Base-by-base conservation (phyloP, 1,284 basidiomycete species). In the Cutaneotrichosporon arboriforme region DNA sequence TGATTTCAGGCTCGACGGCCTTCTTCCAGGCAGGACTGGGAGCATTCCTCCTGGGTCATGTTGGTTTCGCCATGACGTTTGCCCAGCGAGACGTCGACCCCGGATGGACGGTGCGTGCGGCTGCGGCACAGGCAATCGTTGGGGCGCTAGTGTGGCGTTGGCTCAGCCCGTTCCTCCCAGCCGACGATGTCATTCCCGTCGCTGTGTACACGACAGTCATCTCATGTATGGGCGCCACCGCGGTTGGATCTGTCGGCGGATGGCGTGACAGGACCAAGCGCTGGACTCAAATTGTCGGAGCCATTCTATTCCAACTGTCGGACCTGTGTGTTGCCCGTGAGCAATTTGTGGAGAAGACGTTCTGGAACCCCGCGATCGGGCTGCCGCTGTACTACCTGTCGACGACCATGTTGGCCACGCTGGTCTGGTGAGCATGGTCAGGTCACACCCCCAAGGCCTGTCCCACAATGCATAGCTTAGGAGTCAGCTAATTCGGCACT, bases 1-100 rank as follows among this genome's bases (percentile, higher is more conserved):
- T 31, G 10, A 31, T 31, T 5, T 5, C 26, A 31, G 26, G 26
- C 40, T 51, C 49, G 23, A 37, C 22, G 4, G 43, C 13, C 2
- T 43, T 36, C 33, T 59, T 59, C 54, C 38, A 51, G 40, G 54
- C 49, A 2, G 55, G 58, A 13, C 54, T 60, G 17, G 44, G 49
- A 46, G 35, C 54, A 10, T 60, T 60, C 49, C 51, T 60, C 44
- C 49, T 60, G 49, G 58, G 43, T 13, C 58, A 56, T 46, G 20
- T 57, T 17, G 58, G 49, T 8, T 60, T 51, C 49, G 55, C 26
- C 15, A 21, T 46, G 15, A 46, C 50, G 15, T 60, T 57, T 26
- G 31, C 31, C 26, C 37, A 43, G 15, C 39, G 50, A 9, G 58
- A 49, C 10, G 23, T 54, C 14, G 38, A 41, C 15, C 18, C 38